Percentiles rank a stretch among this genome's conserved stretches.
These are phyloP conservation scores for Leishmania arabica DNA, from an alignment of 208 protist species.

Conservation along the genomic window DNA sequence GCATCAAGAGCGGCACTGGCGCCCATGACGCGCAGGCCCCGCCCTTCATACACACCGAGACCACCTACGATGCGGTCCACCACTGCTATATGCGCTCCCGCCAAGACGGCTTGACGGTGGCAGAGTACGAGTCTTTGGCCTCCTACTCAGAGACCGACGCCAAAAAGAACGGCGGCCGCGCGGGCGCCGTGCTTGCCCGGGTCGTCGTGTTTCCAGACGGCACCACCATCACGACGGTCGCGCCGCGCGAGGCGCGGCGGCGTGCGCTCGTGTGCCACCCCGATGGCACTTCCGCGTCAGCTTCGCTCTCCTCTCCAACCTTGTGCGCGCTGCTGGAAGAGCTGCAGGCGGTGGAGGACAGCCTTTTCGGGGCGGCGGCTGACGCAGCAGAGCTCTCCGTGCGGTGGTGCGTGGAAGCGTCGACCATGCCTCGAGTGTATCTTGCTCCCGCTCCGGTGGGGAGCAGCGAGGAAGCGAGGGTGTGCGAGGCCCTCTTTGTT, in stretches of 20 bases:
- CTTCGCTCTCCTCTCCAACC: conserved; percentile 25
- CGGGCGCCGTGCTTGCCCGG: conserved; percentile 15
- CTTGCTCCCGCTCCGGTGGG: conserved; percentile 31
- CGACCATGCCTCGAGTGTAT: conserved; percentile 74
- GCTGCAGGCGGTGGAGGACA: conserved; percentile 21
- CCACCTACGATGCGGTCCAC: conserved; percentile 55
- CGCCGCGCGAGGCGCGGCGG: conserved; percentile 19
- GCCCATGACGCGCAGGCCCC: conserved; percentile 1
- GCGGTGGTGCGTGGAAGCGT: conserved; percentile 70
- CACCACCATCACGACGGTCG: conserved; percentile 34
- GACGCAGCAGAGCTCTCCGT: conserved; percentile 27
- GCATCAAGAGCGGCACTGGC: neutral
- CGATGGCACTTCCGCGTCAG: neutral
- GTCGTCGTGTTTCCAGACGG: conserved; percentile 34
- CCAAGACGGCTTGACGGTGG: conserved; percentile 63
- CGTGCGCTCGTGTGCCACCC: conserved; percentile 7
- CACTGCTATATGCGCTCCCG: conserved; percentile 59
- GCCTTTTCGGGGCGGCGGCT: conserved; percentile 11
- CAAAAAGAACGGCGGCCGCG: neutral
- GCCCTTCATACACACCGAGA: conserved; percentile 26
- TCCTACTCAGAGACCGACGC: neutral
- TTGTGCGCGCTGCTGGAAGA: conserved; percentile 31
- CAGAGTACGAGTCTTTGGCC: conserved; percentile 42
- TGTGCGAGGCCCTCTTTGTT: conserved; percentile 40
- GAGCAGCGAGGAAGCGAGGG: neutral